Base-by-base conservation (phyloP, 2,329 filamentous ascomycete species). In the Cladosporium sp. region DNA sequence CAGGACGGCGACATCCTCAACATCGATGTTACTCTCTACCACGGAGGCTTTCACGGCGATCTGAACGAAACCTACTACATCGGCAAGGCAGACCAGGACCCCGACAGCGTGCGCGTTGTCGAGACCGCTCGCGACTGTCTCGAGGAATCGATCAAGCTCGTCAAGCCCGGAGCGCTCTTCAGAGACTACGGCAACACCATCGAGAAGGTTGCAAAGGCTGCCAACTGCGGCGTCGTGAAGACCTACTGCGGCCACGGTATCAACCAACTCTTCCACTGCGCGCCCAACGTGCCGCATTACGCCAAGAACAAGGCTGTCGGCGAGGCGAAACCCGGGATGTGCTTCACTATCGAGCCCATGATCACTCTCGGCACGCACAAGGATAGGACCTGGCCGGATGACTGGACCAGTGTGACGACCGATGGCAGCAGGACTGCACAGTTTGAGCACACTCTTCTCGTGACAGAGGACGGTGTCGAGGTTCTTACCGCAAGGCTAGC, bases 21-120 rank as follows among this genome's bases (percentile, higher is more conserved):
- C 74, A 89, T 97, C 59, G 92, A 97, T 63, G 87, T 97, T 4
- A 90, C 89, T 1, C 74, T 96, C 40, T 97, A 92, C 71, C 89
- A 96, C 68, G 86, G 85, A 55, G 92, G 92, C 46, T 96, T 90
- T 74, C 92, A 97, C 67, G 89, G 88, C 49, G 92, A 97, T 69
- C 76, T 97, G 51, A 96, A 97, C 74, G 92, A 96, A 75, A 97
- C 92, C 11, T 97, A 96, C 73, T 97, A 97, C 67, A 87, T 97
- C 44, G 92, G 92, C 51, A 89, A 86, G 67, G 87, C 92, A 42
- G 81, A 82, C 65, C 83, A 86, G 5, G 85, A 96, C 64, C 82
- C 88, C 1, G 90, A 95, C 59, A 81, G 86, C 1, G 89, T 96
- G 32, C 83, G 90, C 22, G 87, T 97, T 0, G 88, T 95, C 2